These are phyloP conservation scores for Paraglomus brasilianum DNA, from an alignment of 192 early-diverging fungal species.

Conservation along the genomic window DNA sequence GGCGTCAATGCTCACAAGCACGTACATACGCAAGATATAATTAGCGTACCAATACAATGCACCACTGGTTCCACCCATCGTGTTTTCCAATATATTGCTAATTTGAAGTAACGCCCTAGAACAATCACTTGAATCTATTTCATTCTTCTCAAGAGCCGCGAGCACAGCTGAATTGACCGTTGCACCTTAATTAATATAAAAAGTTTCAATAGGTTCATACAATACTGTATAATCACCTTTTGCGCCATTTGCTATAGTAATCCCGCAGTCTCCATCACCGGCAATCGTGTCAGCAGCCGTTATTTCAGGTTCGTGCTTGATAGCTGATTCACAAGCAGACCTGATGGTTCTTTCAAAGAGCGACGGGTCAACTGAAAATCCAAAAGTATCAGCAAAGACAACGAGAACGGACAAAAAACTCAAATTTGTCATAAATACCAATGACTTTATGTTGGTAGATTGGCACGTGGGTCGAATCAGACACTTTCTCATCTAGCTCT, in stretches of 20 bases:
- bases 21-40: slow-evolving; percentile 51
- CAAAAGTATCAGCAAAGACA: background rate
- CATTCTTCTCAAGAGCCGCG: slow-evolving; percentile 40
- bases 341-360: slow-evolving; percentile 35
- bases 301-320: slow-evolving; percentile 58
- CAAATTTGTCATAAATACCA: background rate
- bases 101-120: slow-evolving; percentile 56
- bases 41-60: slow-evolving; percentile 70
- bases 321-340: slow-evolving; percentile 41
- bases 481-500: slow-evolving; percentile 62
- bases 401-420: background rate
- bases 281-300: slow-evolving; percentile 70
- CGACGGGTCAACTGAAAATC: slow-evolving; percentile 6
- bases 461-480: slow-evolving; percentile 61
- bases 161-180: slow-evolving; percentile 44
- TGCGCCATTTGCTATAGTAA: slow-evolving; percentile 65
- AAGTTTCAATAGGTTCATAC: background rate
- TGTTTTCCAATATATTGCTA: slow-evolving; percentile 65
- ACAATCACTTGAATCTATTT: slow-evolving; percentile 47
- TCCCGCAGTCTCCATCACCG: slow-evolving; percentile 86
- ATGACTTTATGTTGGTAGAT: background rate
- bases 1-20: slow-evolving; percentile 28
- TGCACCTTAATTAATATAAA: slow-evolving; percentile 17
- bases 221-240: slow-evolving; percentile 32
- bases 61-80: slow-evolving; percentile 79